Base-by-base conservation (phyloP, 768 basidiomycete species). In the Kwoniella newhampshirensis region DNA sequence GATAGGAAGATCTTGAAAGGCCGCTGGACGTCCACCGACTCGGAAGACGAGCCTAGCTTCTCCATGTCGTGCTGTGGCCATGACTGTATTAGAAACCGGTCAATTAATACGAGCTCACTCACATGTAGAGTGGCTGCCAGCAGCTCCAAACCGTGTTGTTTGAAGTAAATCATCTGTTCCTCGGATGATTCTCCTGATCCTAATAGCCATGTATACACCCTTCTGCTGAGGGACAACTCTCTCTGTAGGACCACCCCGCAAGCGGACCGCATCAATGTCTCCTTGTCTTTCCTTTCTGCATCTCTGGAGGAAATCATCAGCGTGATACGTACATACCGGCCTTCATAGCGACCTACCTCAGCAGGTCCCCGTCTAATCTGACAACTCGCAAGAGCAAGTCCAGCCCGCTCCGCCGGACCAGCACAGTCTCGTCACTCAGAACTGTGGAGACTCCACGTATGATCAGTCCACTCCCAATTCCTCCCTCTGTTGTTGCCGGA, bases 1-100 rank as follows among this genome's bases (percentile, higher is more conserved):
- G 91, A 93, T 21, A 98, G 86, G 75, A 96, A 93, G 30, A 98
- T 88, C 77, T 93, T 94, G 82, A 92, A 98, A 0, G 96, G 91
- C 23, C 89, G 80, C 59, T 86, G 85, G 0, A 87, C 80, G 63
- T 90, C 91, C 55, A 18, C 86, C 85, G 47, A 40, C 82, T 81
- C 1, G 85, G 85, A 1, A 86, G 86, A 11, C 2, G 47, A 17
- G 15, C 41, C 45, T 4, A 52, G 23, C 7, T 1, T 32, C n/a
- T 83, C 80, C 88, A 92, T 91, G 61, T 92, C 89, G 42, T 81
- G 80, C 87, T 91, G 66, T 18, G 11, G 23, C n/a, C n/a, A n/a
- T n/a, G n/a, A n/a, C n/a, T n/a, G n/a, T 1, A 3, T 32, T 32
- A 6, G 6, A 32, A 32, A 32, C 3, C 17, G 3, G 36, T 55